These are phyloP conservation scores for Trichoderma virens DNA, from an alignment of 495 filamentous ascomycete genomes.

Conservation along the genomic window DNA sequence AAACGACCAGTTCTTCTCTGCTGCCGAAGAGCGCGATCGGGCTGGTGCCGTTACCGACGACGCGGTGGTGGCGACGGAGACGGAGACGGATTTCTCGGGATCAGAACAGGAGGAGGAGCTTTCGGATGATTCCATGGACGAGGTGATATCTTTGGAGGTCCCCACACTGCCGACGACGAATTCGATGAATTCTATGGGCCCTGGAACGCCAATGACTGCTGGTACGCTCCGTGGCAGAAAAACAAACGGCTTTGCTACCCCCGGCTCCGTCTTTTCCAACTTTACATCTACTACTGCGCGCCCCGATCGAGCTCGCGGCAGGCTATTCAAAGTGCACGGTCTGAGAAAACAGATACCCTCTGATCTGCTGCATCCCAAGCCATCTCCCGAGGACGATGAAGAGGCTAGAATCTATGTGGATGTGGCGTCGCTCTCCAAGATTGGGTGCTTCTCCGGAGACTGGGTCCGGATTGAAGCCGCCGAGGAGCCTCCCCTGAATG, in stretches of 20 bases:
- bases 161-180: slow-evolving; percentile 68
- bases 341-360: slow-evolving; percentile 64
- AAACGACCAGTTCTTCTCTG: slow-evolving; percentile 84
- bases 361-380: slow-evolving; percentile 76
- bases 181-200: slow-evolving; percentile 61
- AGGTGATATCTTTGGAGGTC: slow-evolving; percentile 74
- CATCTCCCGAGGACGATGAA: slow-evolving; percentile 66
- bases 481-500: slow-evolving; percentile 55
- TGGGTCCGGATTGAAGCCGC: slow-evolving; percentile 84
- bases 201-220: slow-evolving; percentile 63
- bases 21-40: slow-evolving; percentile 61
- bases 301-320: slow-evolving; percentile 49
- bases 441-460: slow-evolving; percentile 94
- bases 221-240: slow-evolving; percentile 41
- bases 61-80: slow-evolving; percentile 45
- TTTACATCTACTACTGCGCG: slow-evolving; percentile 73
- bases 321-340: slow-evolving; percentile 69
- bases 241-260: slow-evolving; percentile 62
- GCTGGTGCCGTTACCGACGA: slow-evolving; percentile 33
- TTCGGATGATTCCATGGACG: slow-evolving; percentile 70
- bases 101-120: slow-evolving; percentile 39
- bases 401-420: slow-evolving; percentile 87
- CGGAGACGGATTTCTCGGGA: slow-evolving; percentile 54
- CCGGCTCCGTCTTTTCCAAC: slow-evolving; percentile 76
- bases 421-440: slow-evolving; percentile 69